Base-by-base conservation (phyloP, 805 yeast genomes). In the Metschnikowia hibisci region DNA sequence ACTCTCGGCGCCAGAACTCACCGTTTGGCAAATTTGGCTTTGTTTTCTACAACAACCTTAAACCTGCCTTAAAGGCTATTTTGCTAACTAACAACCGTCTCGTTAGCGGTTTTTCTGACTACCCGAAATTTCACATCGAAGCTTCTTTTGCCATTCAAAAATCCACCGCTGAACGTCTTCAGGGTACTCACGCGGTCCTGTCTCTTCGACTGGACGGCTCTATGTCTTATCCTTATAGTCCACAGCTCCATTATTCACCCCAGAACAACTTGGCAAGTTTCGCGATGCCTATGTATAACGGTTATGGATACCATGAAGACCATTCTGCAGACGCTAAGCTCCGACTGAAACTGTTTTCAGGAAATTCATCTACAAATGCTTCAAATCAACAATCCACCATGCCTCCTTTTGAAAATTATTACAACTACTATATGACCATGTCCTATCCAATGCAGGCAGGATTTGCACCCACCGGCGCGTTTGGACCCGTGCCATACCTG, bases 51-150 rank as follows among this genome's bases (percentile, higher is more conserved):
- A 67, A 74, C 39, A 64, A 69, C 43, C 75, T 78, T 36, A 71
- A 69, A 9, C 76, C 78, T 66, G 89, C 95, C 2, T 69, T 80
- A 34, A 60, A 62, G 16, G 88, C 91, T 31, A 81, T 84, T 30
- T 63, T 73, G 15, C 62, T 69, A 43, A 72, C 83, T 30, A 76
- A 80, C 56, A 78, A 77, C 27, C 60, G 62, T 34, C 50, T 61
- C 6, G 58, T 74, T 31, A 34, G 44, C 15, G 40, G 40, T 10
- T 45, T 32, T 39, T 40, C 41, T 10, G 44, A 41, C 28, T 36
- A 47, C 34, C 54, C 56, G 13, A 56, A 58, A 11, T 47, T 64
- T 20, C 39, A 56, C 34, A 62, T 69, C 22, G 65, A 64, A 47
- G 58, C 73, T 0, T 67, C 71, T 27, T 68, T 69, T 57, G 74